A percentile compares a stretch with the other conserved stretches of the same genome.
phyloP scores from a whole-genome alignment of 768 basidiomycete genomes.

The Lactarius tabidus region DNA sequence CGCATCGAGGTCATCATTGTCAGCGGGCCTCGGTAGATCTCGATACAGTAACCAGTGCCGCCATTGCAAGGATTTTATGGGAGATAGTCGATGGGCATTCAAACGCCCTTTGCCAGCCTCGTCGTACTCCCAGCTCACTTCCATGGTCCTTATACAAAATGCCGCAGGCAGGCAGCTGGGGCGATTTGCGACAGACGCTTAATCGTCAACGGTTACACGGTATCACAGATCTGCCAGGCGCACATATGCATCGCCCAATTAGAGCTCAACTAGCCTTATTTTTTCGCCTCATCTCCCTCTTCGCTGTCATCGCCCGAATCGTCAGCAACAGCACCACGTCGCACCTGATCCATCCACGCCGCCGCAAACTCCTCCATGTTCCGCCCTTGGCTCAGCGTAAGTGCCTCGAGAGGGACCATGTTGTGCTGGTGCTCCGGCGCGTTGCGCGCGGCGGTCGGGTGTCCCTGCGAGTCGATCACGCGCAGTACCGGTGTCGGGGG shows the following conservation, averaged over 20 bases:
- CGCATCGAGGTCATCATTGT: too few relatives aligned
- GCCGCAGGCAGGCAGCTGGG: not conserved
- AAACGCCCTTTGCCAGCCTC: not conserved
- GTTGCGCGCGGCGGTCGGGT: constrained; percentile 63
- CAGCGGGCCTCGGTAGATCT: too few relatives aligned
- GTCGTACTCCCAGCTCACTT: not conserved
- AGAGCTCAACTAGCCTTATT: not conserved
- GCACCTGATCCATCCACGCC: constrained; percentile 54
- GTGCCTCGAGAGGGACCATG: constrained; percentile 87
- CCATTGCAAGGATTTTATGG: not conserved
- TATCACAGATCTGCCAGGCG: not conserved
- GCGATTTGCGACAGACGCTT: not conserved
- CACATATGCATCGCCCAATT: not conserved
- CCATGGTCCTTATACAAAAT: too few relatives aligned
- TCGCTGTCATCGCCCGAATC: constrained; percentile 13
- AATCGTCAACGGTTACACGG: not conserved
- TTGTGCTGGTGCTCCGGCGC: constrained; percentile 79
- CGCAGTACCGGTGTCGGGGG: constrained; percentile 41
- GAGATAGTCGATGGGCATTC: not conserved
- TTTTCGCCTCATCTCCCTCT: not conserved
- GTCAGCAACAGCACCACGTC: constrained; percentile 27
- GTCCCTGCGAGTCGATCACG: constrained; percentile 69
- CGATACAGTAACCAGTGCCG: too few relatives aligned
- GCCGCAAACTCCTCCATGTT: constrained; percentile 71
- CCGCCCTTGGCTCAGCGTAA: constrained; percentile 72